phyloP scores from a whole-genome alignment of 202 grass and related monocot species.

The Eragrostis tef region DNA sequence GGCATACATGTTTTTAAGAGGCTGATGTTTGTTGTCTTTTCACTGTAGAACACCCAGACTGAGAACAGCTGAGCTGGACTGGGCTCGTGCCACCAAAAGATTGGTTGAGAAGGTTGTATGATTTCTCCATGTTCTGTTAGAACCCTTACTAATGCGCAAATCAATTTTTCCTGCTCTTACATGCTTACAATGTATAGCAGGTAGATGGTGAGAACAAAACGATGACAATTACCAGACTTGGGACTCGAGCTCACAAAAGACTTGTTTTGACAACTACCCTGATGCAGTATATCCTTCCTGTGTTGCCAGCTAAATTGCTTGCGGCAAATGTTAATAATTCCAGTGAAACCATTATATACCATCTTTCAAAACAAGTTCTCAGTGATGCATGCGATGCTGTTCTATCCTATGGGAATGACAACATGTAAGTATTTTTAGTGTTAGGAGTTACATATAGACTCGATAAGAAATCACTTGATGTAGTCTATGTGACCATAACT shows the following conservation, averaged over 20 bases:
- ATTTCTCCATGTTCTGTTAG: neutral
- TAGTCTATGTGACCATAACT: neutral
- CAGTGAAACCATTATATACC: slow-evolving; percentile 44
- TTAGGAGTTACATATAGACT: slow-evolving; percentile 17
- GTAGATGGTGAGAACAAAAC: slow-evolving; percentile 38
- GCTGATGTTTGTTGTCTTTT: slow-evolving; percentile 49
- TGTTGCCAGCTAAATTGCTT: slow-evolving; percentile 47
- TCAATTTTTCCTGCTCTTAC: slow-evolving; percentile 36
- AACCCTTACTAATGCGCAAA: slow-evolving; percentile 4
- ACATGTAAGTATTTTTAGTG: slow-evolving; percentile 36
- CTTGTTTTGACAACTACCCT: slow-evolving; percentile 51
- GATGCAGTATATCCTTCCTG: slow-evolving; percentile 56
- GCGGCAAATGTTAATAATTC: slow-evolving; percentile 31
- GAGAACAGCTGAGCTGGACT: slow-evolving; percentile 51
- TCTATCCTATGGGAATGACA: slow-evolving; percentile 25
- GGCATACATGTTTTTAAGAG: slow-evolving; percentile 5
- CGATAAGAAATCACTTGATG: slow-evolving; percentile 14
- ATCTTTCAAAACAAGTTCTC: slow-evolving; percentile 45
- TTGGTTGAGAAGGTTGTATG: slow-evolving; percentile 50
- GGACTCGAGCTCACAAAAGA: slow-evolving; percentile 43
- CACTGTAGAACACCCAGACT: slow-evolving; percentile 46
- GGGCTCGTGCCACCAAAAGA: slow-evolving; percentile 46
- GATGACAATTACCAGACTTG: neutral
- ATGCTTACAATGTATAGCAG: slow-evolving; percentile 46
- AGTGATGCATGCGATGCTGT: slow-evolving; percentile 7